These are phyloP conservation scores for Plectosphaerella plurivora DNA, from an alignment of 2,329 filamentous ascomycete species.

Conservation along the genomic window DNA sequence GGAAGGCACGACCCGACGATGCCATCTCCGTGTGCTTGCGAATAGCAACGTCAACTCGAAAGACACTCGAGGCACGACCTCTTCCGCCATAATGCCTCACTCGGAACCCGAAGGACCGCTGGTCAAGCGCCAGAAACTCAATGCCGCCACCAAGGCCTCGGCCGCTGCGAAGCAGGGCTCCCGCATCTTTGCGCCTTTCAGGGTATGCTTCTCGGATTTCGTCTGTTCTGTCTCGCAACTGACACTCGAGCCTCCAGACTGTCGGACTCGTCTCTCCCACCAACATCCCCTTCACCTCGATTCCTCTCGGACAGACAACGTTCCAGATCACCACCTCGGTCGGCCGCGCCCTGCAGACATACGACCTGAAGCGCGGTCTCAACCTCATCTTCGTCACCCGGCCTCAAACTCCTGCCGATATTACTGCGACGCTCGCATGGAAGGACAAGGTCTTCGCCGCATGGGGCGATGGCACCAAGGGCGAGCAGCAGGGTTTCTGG, in stretches of 20 bases:
- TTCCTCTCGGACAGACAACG: slow-evolving; percentile 86
- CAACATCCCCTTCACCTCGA: slow-evolving; percentile 79
- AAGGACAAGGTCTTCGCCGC: slow-evolving; percentile 85
- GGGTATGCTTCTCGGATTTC: slow-evolving; percentile 52
- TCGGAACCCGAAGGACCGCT: slow-evolving; percentile 57
- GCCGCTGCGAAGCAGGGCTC: slow-evolving; percentile 49
- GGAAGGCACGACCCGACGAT: slow-evolving; percentile 4
- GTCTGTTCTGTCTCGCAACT: slow-evolving; percentile 2
- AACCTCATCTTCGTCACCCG: slow-evolving; percentile 91
- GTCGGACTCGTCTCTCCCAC: slow-evolving; percentile 92
- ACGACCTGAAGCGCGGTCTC: slow-evolving; percentile 85
- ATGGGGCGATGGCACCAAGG: slow-evolving; percentile 63
- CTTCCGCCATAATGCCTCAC: slow-evolving; percentile 44
- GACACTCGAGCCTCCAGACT: slow-evolving; percentile 51
- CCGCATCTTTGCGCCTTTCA: slow-evolving; percentile 87
- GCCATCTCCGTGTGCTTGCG: neutral
- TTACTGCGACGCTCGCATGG: slow-evolving; percentile 85
- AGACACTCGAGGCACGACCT: slow-evolving; percentile 1
- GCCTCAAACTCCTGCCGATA: slow-evolving; percentile 79
- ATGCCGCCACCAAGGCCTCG: slow-evolving; percentile 32
- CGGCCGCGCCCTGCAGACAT: slow-evolving; percentile 86
- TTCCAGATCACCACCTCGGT: slow-evolving; percentile 97
- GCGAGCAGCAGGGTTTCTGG: slow-evolving; percentile 69
- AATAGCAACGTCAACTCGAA: slow-evolving; percentile 4
- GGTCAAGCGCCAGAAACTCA: slow-evolving; percentile 72